Base-by-base conservation (phyloP, 768 basidiomycete genomes). In the Pisolithus orientalis region DNA sequence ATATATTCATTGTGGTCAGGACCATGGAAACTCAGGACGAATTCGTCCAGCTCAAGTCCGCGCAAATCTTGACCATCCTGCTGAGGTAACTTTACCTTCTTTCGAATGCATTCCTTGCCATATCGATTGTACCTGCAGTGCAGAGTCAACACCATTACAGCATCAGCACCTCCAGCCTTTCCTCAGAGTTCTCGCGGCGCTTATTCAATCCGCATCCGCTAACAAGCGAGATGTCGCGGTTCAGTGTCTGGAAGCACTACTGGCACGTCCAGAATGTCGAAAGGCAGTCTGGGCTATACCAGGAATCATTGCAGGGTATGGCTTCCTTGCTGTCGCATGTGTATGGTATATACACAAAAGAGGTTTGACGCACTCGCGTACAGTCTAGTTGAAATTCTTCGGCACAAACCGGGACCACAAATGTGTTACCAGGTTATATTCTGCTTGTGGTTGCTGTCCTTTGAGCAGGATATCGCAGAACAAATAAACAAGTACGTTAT, bases 371-470 rank as follows among this genome's bases (percentile, higher is more conserved):
- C 34, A 34, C 34, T 34, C 21, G 10, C 51, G 7, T 31, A 7
- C 60, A 95, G 93, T 21, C 75, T 96, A 43, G 80, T 94, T 5
- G 89, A 94, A 29, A 87, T 90, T 25, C 74, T 97, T 51, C 85
- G 84, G 62, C 76, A 83, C 49, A 88, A 83, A 56, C 84, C 90
- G 14, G 82, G 84, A 21, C 90, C 94, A 17, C 96, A 99, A 70
- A 90, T 95, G 84, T 87, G 82, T 71, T 99, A 98, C 65, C 94
- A 96, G 75, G 84, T 94, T 40, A 82, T 83, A 25, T 90, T 92
- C 65, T 95, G 91, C 66, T 74, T 97, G 55, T 99, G 96, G 96
- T 72, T 97, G 47, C 72, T 98, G 51, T 89, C 93, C 0, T 99
- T 96, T 57, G 93, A 99, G 64, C 77, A 83, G 60, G 79, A 85